A percentile compares a stretch with the other conserved stretches of the same genome.
These are phyloP conservation scores for Yamadazyma pseudoaaseri DNA, from an alignment of 1,139 yeast species.

Conservation along the genomic window DNA sequence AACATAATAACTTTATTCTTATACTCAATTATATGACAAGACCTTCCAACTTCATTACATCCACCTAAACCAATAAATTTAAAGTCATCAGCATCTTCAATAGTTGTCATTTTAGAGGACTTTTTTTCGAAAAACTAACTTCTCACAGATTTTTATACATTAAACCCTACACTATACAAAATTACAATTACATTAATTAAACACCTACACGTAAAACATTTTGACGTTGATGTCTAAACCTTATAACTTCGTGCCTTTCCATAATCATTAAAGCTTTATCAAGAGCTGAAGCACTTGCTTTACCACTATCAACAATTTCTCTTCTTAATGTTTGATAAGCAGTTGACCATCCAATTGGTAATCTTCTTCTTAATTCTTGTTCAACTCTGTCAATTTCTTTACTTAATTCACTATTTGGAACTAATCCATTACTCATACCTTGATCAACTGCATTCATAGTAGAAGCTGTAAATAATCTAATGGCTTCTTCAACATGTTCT, in stretches of 20 bases:
- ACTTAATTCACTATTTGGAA: constrained; percentile 52
- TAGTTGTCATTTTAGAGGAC: constrained; percentile 2
- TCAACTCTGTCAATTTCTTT: constrained; percentile 79
- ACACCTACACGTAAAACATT: constrained; percentile 81
- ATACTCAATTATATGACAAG: constrained; percentile 89
- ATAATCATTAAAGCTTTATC: constrained; percentile 80
- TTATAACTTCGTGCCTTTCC: constrained; percentile 84
- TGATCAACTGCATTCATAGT: constrained; percentile 97
- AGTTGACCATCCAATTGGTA: constrained; percentile 97
- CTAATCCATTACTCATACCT: constrained; percentile 52
- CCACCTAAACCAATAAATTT: constrained; percentile 97
- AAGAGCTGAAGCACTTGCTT: constrained; percentile 67
- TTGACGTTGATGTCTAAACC: constrained; percentile 86
- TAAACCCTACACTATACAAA: constrained; percentile 1
- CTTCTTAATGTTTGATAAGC: constrained; percentile 79
- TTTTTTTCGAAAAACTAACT: not conserved
- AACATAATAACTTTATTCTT: constrained; percentile 96
- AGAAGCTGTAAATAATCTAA: constrained; percentile 90
- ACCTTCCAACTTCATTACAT: constrained; percentile 97
- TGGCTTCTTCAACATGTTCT: constrained; percentile 93
- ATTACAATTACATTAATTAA: constrained; percentile 19
- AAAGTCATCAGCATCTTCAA: constrained; percentile 40
- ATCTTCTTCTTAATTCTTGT: constrained; percentile 79
- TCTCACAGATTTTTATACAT: not conserved
- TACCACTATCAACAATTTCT: constrained; percentile 77